A percentile compares a stretch with the other conserved stretches of the same genome.
Conservation (phyloP, 352 stramenopile genomes). For the Globisporangium yorkense region DNA sequence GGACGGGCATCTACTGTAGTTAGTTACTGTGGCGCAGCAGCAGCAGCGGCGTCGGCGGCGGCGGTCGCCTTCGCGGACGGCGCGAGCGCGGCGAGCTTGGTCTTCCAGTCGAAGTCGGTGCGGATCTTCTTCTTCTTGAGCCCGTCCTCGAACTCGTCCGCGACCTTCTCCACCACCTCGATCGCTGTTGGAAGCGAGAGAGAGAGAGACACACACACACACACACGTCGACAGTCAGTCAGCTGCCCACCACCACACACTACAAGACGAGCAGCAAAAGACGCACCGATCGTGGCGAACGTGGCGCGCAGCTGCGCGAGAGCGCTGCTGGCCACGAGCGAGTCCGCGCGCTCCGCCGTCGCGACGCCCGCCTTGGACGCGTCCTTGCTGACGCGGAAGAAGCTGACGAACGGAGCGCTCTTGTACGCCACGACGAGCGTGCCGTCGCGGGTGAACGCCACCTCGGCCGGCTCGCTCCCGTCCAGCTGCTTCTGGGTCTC, state of each 20-base stretch:
- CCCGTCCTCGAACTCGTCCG: constrained; percentile 57
- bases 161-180: constrained; percentile 30
- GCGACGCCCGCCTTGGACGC: constrained; percentile 12
- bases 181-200: constrained; percentile 24
- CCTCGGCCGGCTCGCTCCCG: constrained; percentile 38
- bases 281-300: constrained; percentile 50
- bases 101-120: constrained; percentile 33
- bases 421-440: constrained; percentile 53
- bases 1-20: not conserved
- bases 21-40: not conserved
- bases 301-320: constrained; percentile 40
- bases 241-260: not conserved
- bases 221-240: not conserved
- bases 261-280: not conserved
- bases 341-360: not conserved
- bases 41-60: no score
- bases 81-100: constrained; percentile 19
- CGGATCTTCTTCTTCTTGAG: constrained; percentile 83
- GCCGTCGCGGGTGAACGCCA: constrained; percentile 40
- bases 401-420: constrained; percentile 48
- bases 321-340: constrained; percentile 15
- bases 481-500: constrained; percentile 32
- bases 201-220: not conserved
- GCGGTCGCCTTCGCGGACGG: constrained; percentile 3
- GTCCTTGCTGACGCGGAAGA: constrained; percentile 38